Base-by-base conservation (phyloP, 140 eudicot species). In the Bidens hawaiensis region DNA sequence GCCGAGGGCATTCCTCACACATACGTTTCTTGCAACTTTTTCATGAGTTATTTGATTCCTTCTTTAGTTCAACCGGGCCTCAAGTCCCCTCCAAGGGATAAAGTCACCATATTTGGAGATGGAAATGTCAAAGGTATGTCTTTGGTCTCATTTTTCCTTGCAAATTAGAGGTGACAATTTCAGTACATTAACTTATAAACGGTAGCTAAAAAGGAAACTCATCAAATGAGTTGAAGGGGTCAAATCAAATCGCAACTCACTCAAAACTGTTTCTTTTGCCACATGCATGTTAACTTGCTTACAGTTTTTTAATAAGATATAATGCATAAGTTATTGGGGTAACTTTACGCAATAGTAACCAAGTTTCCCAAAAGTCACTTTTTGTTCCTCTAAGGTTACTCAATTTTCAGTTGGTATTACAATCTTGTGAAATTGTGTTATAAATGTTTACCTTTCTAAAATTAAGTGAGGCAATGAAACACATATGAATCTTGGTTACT, bases 31-130 rank as follows among this genome's bases (percentile, higher is more conserved):
- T 83, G 91, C 86, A 87, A 87, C 75, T 80, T 84, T 72, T 86
- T 72, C 68, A 82, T 65, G 79, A 80, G 89, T 62, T 84, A 82
- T 63, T 74, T 84, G 60, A 95, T 91, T 74, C 98, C 98, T 6
- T 87, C 94, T 16, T 52, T 91, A 5, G 85, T 87, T 47, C 98
- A 87, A 60, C 96, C 91, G 0, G 94, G 82, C 64, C 77, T 78
- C 18, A 75, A 78, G 57, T 17, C 69, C 26, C 98, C 96, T 21
- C 98, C 98, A 1, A 87, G 83, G 77, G 96, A 90, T 73, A 78
- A 80, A 76, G 79, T 72, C 68, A 78, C 74, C 23, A 77, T 87
- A 30, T 91, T 77, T 64, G 96, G 89, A 67, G 82, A 84, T 72
- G 98, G 98, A 43, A 79, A 82, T 66, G 86, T 72, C 56, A 79